Conservation (phyloP, 2,329 filamentous ascomycete genomes). For the Fusarium hostae region DNA sequence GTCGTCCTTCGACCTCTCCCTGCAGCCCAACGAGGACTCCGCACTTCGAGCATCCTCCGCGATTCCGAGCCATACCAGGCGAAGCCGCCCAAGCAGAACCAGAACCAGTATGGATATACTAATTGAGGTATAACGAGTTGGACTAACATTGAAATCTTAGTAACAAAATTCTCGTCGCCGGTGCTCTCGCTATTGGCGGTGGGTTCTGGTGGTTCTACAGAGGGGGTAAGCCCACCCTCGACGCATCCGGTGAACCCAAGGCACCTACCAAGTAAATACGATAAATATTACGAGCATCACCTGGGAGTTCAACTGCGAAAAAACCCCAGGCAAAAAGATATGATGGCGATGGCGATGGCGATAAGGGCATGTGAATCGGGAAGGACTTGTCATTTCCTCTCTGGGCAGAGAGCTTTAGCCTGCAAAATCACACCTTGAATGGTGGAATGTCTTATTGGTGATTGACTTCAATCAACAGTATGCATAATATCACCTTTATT, state of each 20-base stretch:
- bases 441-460: not conserved
- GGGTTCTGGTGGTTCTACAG: conserved; percentile 35
- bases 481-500: not conserved
- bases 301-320: not conserved
- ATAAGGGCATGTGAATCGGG: not conserved
- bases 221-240: conserved; percentile 27
- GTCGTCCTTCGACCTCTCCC: conserved; percentile 29
- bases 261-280: conserved; percentile 23
- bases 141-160: conserved; percentile 4
- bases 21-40: conserved; percentile 29
- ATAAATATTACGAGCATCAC: not conserved
- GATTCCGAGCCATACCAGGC: conserved; percentile 30
- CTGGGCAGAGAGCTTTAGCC: not conserved
- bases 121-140: fast-evolving
- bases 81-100: conserved; percentile 23
- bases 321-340: not conserved
- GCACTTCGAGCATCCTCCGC: conserved; percentile 30
- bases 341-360: not conserved
- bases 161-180: conserved; percentile 31
- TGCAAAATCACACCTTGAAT: not conserved
- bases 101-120: conserved; percentile 17
- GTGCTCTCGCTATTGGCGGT: conserved; percentile 20
- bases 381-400: not conserved
- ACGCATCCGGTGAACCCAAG: conserved; percentile 20
- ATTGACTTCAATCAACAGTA: not conserved